These are phyloP conservation scores for Yarrowia galli DNA, from an alignment of 1,139 yeast genomes.

Conservation along the genomic window DNA sequence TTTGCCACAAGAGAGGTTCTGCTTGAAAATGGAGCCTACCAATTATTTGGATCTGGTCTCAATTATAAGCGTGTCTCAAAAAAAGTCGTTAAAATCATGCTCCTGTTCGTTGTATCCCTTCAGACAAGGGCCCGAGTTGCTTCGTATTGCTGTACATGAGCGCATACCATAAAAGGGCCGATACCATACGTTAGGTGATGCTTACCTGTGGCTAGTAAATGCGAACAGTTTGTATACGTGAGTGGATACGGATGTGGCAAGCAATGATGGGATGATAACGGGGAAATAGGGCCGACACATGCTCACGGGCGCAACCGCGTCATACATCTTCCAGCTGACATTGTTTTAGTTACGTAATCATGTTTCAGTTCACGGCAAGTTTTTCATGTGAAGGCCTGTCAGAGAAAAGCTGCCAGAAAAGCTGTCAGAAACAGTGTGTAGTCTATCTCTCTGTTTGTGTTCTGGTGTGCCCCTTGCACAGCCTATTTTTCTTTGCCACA, in stretches of 20 bases:
- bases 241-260: constrained; percentile 13
- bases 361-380: background rate
- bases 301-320: background rate
- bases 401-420: background rate
- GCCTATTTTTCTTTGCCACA: constrained; percentile 4
- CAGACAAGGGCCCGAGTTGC: background rate
- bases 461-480: background rate
- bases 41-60: background rate
- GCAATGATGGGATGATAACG: background rate
- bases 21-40: background rate
- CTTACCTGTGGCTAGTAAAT: constrained; percentile 23
- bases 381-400: too few relatives aligned
- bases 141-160: constrained; percentile 7
- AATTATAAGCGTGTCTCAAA: background rate
- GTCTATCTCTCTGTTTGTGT: background rate
- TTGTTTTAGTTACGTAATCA: constrained; percentile 3
- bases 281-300: background rate
- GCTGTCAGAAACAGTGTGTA: background rate
- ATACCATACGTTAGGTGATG: constrained; percentile 18
- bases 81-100: background rate
- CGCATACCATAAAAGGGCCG: constrained; percentile 20
- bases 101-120: too few relatives aligned
- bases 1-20: background rate
- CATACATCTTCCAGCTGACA: background rate
- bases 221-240: background rate